Conservation (phyloP, 352 stramenopile species). For the Elongisporangium prolatum region DNA sequence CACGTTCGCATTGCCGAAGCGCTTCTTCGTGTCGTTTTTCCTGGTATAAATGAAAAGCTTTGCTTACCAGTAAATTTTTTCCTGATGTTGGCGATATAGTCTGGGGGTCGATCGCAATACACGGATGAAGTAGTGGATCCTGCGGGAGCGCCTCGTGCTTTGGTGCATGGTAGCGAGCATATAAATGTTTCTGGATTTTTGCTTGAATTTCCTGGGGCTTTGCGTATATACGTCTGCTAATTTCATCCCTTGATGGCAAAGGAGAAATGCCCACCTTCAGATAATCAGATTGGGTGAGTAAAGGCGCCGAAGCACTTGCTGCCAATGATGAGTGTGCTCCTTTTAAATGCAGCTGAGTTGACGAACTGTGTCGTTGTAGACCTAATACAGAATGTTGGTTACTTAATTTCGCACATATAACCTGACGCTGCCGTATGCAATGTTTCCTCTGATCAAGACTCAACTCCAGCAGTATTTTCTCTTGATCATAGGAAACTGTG, state of each 20-base stretch:
- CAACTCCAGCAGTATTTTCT: conserved; percentile 65
- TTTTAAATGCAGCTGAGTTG: not conserved
- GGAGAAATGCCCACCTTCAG: conserved; percentile 9
- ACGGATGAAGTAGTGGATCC: conserved; percentile 62
- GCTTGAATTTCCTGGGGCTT: conserved; percentile 63
- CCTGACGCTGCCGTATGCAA: conserved; percentile 42
- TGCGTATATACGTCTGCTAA: conserved; percentile 58
- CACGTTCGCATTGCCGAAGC: conserved; percentile 44
- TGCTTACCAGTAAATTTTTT: conserved; percentile 37
- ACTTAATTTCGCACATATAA: conserved; percentile 30
- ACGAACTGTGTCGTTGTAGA: conserved; percentile 13
- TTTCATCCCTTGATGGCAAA: conserved; percentile 50
- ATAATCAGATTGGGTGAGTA: not conserved
- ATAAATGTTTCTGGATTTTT: conserved; percentile 55
- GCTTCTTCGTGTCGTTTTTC: conserved; percentile 58
- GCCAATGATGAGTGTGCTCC: not conserved
- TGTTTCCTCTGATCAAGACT: conserved; percentile 62
- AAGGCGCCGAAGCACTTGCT: not conserved
- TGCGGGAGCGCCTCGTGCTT: conserved; percentile 42
- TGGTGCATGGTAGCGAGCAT: conserved; percentile 35
- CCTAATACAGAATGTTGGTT: conserved; percentile 60
- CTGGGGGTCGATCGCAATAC: conserved; percentile 52
- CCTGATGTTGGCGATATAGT: conserved; percentile 23
- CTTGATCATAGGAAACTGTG: conserved; percentile 52
- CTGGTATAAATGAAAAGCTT: conserved; percentile 51